Evolutionary conservation across 495 filamentous ascomycete species (phyloP), one percentile per base, ranked within the genome.

Genomic region (Parachaetomium inaequale): DNA sequence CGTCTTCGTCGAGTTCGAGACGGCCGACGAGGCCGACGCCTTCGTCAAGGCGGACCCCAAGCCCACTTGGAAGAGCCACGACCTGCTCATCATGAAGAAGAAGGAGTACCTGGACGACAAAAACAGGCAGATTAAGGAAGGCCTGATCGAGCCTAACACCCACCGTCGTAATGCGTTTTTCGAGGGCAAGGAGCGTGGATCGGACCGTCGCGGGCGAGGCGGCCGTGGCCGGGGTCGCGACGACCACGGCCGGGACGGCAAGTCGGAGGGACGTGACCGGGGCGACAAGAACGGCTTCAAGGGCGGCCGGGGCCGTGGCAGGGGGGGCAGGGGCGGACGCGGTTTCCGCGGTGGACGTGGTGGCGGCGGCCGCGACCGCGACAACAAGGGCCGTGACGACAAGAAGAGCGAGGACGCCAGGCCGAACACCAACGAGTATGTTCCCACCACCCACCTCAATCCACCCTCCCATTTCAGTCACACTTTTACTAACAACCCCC

Each of bases 1-100:
- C 55, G 87, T 97, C 28, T 98, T 96, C 68, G 92, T 97, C 55
- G 93, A 97, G 75, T 98, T 97, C 71, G 79, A 78, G 34, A 81
- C 82, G 55, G 86, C 88, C 62, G 89, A 93, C 52, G 82, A 84
- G 26, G 85, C 88, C 66, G 79, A 91, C 69, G 82, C 82, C 17
- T 98, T 98, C 76, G 77, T 96, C 45, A 85, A 78, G 2, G 75
- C 92, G 8, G 86, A 93, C 42, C 84, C 88, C n/a, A 87, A 90
- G 72, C 93, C 93, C 53, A 84, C 85, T 64, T 96, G 86, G 85
- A 85, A 92, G 63, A 91, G 80, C 42, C 73, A 86, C 53, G 82
- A 87, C 15, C 79, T 98, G 11, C 58, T 82, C 60, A 87, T 96
- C 77, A 90, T 87, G 81, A 85, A 84, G 74, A 98, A 98, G 85